Conservation (phyloP, 768 basidiomycete species). For the Lactifluus hygrophoroides region DNA sequence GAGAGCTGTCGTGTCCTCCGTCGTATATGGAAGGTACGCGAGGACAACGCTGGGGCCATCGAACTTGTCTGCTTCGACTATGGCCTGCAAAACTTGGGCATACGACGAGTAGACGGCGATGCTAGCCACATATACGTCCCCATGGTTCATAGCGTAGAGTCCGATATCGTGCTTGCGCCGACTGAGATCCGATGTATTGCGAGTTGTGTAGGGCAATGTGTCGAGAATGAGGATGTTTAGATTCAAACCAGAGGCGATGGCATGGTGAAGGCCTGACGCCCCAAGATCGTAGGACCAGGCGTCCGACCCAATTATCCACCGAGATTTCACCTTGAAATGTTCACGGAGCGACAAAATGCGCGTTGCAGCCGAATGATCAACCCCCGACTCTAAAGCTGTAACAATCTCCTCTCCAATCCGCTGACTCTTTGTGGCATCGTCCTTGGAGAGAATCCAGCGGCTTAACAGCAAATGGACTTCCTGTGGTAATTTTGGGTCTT, state of each 20-base stretch:
- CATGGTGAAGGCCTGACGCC: slow-evolving; percentile 90
- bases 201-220: slow-evolving; percentile 78
- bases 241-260: slow-evolving; percentile 85
- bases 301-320: slow-evolving; percentile 99
- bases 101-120: slow-evolving; percentile 95
- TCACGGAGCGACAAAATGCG: slow-evolving; percentile 51
- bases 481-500: slow-evolving; percentile 36
- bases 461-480: slow-evolving; percentile 66
- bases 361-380: slow-evolving; percentile 38
- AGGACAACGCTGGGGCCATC: slow-evolving; percentile 86
- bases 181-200: slow-evolving; percentile 56
- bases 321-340: slow-evolving; percentile 59
- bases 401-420: slow-evolving; percentile 51
- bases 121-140: slow-evolving; percentile 92
- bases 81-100: slow-evolving; percentile 82
- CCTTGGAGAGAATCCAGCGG: slow-evolving; percentile 75
- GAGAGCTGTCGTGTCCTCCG: slow-evolving; percentile 69
- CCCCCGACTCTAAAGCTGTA: slow-evolving; percentile 36
- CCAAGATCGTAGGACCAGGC: slow-evolving; percentile 98
- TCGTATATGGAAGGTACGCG: slow-evolving; percentile 86
- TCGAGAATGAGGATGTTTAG: slow-evolving; percentile 96
- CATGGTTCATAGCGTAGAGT: slow-evolving; percentile 97
- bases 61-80: slow-evolving; percentile 87
- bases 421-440: slow-evolving; percentile 57
- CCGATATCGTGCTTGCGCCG: slow-evolving; percentile 94